phyloP scores from a whole-genome alignment of 176 grass and related monocot species.

The Miscanthus lutarioriparius region DNA sequence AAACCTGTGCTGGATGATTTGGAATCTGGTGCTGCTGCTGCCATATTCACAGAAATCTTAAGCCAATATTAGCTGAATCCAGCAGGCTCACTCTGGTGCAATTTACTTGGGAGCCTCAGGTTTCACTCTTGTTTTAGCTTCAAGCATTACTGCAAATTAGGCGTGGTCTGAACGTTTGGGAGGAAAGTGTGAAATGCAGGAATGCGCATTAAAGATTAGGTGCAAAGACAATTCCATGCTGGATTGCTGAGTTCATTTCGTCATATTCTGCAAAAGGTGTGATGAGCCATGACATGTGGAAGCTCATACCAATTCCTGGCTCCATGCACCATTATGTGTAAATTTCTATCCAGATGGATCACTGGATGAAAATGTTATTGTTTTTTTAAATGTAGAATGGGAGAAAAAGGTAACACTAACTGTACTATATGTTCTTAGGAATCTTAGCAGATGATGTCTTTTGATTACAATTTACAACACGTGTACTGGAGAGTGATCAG shows the following conservation, averaged over 20 bases:
- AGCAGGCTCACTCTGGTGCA: neutral
- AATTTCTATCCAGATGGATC: neutral
- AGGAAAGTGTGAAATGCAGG: neutral
- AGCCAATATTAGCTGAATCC: conserved; percentile 9
- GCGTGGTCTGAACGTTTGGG: neutral
- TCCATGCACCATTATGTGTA: neutral
- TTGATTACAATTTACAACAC: conserved; percentile 4
- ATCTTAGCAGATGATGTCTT: neutral
- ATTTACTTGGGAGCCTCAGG: neutral
- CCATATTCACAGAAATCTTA: neutral
- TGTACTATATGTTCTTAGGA: neutral
- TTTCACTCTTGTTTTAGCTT: conserved; percentile 1
- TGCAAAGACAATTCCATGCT: neutral
- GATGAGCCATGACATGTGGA: neutral
- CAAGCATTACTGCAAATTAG: neutral
- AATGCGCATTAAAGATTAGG: neutral
- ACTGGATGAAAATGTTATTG: neutral
- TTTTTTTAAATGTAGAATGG: neutral
- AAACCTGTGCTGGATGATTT: conserved; percentile 44
- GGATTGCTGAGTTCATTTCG: neutral
- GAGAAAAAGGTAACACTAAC: neutral
- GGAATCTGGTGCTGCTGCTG: neutral
- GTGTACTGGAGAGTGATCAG: neutral
- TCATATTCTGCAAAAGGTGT: neutral
- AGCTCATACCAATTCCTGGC: neutral